Evolutionary conservation across 441 rosid species (phyloP), one percentile per base, ranked within the genome.

Genomic region (Populus hybrid): DNA sequence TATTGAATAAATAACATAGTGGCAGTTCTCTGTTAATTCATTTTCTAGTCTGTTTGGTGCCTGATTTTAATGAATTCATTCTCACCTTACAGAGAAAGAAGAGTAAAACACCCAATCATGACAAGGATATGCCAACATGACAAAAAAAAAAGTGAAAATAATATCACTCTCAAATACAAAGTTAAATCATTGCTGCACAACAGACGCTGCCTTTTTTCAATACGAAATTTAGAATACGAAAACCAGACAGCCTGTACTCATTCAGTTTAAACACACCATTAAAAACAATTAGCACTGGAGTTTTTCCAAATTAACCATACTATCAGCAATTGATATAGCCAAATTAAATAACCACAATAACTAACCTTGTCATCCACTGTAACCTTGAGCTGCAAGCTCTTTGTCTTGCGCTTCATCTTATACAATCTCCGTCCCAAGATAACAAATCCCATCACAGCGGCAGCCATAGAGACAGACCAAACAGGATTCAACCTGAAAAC

Each of bases 391-490:
- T 87, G 91, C 87, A 93, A 80, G 79, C 83, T 80, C 74, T 83
- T 85, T 71, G 80, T 87, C 89, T 83, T 91, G 82, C 82, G 87
- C 91, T 87, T 95, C 97, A 91, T 88, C 86, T 82, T 91, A 79
- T 91, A 90, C 86, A 91, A 75, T 77, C 86, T 92, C 65, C 89
- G 88, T 23, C 95, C 98, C 87, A 95, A 82, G 72, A 93, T 85
- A 77, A 93, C 86, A 79, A 92, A 81, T n/a, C 97, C 99, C 85
- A 95, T 79, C 53, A 93, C 76, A 76, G 99, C 97, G 23, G 98
- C 98, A 8, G 97, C 97, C 84, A 92, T 84, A 4, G 99, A 93
- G 82, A 95, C 79, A 67, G 97, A 86, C 98, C 98, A 93, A 79
- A 88, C 75, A 74, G 97, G 99, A 63, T 89, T 87, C 61, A 88